A percentile compares a stretch with the other conserved stretches of the same genome.
phyloP scores from a whole-genome alignment of 352 stramenopile species.

The Globisporangium cystogenes region DNA sequence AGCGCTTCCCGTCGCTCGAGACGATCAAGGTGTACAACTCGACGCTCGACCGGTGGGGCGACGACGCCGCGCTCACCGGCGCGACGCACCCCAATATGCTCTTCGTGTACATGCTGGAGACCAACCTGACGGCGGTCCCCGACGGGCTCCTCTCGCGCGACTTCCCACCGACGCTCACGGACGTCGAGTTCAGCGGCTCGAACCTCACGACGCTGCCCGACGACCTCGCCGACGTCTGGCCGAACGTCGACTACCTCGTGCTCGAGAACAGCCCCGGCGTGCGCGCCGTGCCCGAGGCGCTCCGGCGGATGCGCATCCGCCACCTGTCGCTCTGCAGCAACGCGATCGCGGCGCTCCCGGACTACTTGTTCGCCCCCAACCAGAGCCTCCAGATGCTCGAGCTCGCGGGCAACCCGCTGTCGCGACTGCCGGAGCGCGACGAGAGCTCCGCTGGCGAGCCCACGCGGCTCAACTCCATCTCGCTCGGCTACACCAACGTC shows the following conservation, averaged over 20 bases:
- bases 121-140: background rate
- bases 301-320: background rate
- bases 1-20: background rate
- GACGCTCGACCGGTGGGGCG: background rate
- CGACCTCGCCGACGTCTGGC: constrained; percentile 2
- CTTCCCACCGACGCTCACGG: constrained; percentile 2
- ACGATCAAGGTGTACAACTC: constrained; percentile 8
- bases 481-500: constrained; percentile 3
- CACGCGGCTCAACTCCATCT: constrained; percentile 1
- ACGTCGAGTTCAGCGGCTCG: constrained; percentile 6
- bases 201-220: constrained; percentile 3
- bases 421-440: constrained; percentile 1
- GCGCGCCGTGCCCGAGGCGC: background rate
- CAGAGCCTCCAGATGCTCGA: constrained; percentile 6
- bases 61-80: background rate
- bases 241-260: constrained; percentile 9
- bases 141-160: constrained; percentile 2
- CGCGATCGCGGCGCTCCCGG: background rate
- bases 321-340: constrained; percentile 9
- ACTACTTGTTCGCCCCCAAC: background rate
- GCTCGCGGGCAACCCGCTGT: constrained; percentile 5
- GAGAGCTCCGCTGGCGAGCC: background rate
- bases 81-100: background rate
- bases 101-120: constrained; percentile 7
- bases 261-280: constrained; percentile 4